Conservation (phyloP, 2,329 filamentous ascomycete genomes). For the Blastomyces percursus region DNA sequence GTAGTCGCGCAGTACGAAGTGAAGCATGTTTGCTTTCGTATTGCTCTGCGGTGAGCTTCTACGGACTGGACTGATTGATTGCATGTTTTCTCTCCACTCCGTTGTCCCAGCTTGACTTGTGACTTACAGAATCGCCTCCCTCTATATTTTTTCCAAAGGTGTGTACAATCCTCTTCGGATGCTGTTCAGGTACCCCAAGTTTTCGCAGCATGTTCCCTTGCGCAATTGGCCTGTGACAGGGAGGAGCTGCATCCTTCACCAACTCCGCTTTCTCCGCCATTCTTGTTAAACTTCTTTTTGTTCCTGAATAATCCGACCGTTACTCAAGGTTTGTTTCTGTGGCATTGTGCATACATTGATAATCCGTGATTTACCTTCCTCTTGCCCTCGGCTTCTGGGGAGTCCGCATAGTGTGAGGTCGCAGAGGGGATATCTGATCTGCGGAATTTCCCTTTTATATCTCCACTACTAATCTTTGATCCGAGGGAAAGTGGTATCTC, state of each 20-base stretch:
- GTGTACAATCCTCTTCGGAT: not conserved
- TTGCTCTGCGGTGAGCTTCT: not conserved
- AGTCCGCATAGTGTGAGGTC: not conserved
- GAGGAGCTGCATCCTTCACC: not conserved
- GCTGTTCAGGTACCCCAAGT: not conserved
- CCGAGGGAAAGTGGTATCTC: not conserved
- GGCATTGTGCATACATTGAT: not conserved
- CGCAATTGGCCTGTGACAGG: not conserved
- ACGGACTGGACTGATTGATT: not conserved
- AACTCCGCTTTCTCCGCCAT: not conserved
- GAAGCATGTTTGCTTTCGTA: conserved; percentile 1
- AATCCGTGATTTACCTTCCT: not conserved
- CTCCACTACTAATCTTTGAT: not conserved
- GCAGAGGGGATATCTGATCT: not conserved
- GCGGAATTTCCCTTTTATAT: not conserved
- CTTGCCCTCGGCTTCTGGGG: not conserved
- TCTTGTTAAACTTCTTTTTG: not conserved
- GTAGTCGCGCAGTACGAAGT: conserved; percentile 1
- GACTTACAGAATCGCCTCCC: conserved; percentile 1
- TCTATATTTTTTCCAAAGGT: not conserved
- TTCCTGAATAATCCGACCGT: not conserved
- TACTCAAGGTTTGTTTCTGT: not conserved
- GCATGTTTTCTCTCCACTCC: not conserved
- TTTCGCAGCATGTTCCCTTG: not conserved
- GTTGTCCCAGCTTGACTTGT: not conserved